These are phyloP conservation scores for Neopestalotiopsis clavispora DNA, from an alignment of 2,329 filamentous ascomycete genomes.

Conservation along the genomic window DNA sequence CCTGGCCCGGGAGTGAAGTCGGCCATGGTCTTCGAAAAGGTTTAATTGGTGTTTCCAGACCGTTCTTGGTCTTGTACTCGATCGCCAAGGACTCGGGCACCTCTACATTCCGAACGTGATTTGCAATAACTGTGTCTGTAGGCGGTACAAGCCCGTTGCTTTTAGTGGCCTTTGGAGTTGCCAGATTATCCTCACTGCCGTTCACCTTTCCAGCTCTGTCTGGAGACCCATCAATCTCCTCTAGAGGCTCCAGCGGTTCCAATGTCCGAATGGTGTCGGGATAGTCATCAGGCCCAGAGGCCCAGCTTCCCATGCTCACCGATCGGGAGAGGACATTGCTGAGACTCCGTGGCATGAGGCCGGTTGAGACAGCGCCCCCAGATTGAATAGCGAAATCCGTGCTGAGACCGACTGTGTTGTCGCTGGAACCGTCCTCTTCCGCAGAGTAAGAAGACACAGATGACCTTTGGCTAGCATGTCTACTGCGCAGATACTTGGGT, in stretches of 20 bases:
- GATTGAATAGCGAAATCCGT: constrained; percentile 84
- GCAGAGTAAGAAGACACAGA: constrained; percentile 65
- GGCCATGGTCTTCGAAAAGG: constrained; percentile 44
- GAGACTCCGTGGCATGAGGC: constrained; percentile 52
- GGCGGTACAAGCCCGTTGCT: constrained; percentile 63
- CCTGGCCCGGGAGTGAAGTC: constrained; percentile 57
- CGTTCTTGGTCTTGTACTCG: constrained; percentile 81
- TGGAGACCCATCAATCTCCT: constrained; percentile 49
- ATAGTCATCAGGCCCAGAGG: constrained; percentile 71
- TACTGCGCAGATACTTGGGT: constrained; percentile 63
- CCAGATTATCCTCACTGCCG: constrained; percentile 54
- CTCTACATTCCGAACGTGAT: constrained; percentile 87
- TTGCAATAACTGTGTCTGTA: constrained; percentile 86
- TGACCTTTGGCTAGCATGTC: constrained; percentile 62
- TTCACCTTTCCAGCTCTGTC: constrained; percentile 35
- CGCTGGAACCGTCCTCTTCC: constrained; percentile 71
- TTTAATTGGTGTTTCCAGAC: constrained; percentile 59
- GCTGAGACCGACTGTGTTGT: constrained; percentile 69
- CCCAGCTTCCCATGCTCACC: constrained; percentile 88
- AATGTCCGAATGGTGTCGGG: constrained; percentile 46
- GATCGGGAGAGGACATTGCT: constrained; percentile 71
- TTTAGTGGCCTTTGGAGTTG: constrained; percentile 72
- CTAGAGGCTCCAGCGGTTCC: constrained; percentile 54
- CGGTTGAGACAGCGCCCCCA: constrained; percentile 71
- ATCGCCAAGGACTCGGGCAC: constrained; percentile 87